These are phyloP conservation scores for Eutrema salsugineum DNA, from an alignment of 441 rosid genomes.

Conservation along the genomic window DNA sequence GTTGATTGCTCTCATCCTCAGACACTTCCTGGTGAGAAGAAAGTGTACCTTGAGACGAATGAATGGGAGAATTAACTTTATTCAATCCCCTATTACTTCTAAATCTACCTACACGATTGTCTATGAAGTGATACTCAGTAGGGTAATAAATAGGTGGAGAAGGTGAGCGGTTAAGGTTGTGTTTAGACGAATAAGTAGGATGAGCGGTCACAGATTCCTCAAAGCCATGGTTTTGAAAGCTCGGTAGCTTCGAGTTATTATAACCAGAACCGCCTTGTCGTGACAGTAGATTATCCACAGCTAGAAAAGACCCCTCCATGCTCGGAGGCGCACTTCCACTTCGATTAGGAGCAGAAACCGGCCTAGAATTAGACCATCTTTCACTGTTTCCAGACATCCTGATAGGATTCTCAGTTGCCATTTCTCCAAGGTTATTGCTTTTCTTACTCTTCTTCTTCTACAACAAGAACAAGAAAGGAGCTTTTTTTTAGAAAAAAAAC, in stretches of 20 bases:
- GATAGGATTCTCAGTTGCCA: slow-evolving; percentile 64
- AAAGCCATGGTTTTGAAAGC: slow-evolving; percentile 25
- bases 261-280: slow-evolving; percentile 26
- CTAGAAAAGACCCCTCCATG: slow-evolving; percentile 60
- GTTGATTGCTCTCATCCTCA: slow-evolving; percentile 49
- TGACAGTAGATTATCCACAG: slow-evolving; percentile 41
- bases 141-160: slow-evolving; percentile 40
- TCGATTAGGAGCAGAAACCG: slow-evolving; percentile 43
- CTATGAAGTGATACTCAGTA: slow-evolving; percentile 30
- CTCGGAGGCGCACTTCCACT: slow-evolving; percentile 75
- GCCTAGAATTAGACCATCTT: slow-evolving; percentile 41
- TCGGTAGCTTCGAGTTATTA: slow-evolving; percentile 22
- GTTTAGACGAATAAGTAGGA: slow-evolving; percentile 35
- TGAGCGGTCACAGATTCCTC: slow-evolving; percentile 34
- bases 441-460: background rate
- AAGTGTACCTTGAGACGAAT: slow-evolving; percentile 41
- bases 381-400: slow-evolving; percentile 36
- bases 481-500: too few species aligned
- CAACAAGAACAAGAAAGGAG: slow-evolving; percentile 11
- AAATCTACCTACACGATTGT: slow-evolving; percentile 34
- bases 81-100: slow-evolving; percentile 36
- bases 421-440: slow-evolving; percentile 11
- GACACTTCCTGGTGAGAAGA: slow-evolving; percentile 60
- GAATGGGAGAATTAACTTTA: slow-evolving; percentile 34
- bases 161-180: slow-evolving; percentile 40